Evolutionary conservation across 306 rosid genomes (phyloP).

Genomic region (Castanea sativa): DNA sequence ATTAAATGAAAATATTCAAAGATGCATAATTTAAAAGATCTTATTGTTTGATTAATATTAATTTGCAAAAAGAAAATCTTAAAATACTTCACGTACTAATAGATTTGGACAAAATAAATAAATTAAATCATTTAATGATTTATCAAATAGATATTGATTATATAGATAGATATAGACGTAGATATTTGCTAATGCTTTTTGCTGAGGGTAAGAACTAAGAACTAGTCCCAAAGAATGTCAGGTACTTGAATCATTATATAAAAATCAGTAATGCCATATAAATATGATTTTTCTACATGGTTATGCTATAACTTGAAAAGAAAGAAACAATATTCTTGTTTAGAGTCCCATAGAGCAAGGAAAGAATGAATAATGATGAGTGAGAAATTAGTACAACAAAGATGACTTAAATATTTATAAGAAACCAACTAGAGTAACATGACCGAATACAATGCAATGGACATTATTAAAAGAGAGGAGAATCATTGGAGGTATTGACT

Average conservation of each 20-base stretch:
- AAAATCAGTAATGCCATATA: not conserved
- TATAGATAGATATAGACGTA: no score
- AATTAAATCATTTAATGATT: no score
- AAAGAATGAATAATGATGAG: not conserved
- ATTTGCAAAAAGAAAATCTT: no score
- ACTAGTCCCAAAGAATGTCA: not conserved
- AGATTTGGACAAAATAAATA: no score
- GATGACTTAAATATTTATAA: not conserved
- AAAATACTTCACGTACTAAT: no score
- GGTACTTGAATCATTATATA: not conserved
- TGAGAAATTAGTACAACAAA: not conserved
- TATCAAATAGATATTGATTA: no score
- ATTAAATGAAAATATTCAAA: no score
- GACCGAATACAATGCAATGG: not conserved
- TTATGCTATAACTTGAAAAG: not conserved
- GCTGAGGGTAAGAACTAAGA: not conserved
- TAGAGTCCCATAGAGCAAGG: not conserved
- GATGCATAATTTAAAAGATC: no score
- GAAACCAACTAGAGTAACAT: not conserved
- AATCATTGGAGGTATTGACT: slow-evolving; percentile 25
- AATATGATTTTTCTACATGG: not conserved
- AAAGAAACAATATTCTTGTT: not conserved
- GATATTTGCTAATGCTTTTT: not conserved
- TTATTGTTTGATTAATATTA: no score
- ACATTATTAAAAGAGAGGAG: not conserved